These are phyloP conservation scores for Peronospora destructor DNA, from an alignment of 352 stramenopile species.

Conservation along the genomic window DNA sequence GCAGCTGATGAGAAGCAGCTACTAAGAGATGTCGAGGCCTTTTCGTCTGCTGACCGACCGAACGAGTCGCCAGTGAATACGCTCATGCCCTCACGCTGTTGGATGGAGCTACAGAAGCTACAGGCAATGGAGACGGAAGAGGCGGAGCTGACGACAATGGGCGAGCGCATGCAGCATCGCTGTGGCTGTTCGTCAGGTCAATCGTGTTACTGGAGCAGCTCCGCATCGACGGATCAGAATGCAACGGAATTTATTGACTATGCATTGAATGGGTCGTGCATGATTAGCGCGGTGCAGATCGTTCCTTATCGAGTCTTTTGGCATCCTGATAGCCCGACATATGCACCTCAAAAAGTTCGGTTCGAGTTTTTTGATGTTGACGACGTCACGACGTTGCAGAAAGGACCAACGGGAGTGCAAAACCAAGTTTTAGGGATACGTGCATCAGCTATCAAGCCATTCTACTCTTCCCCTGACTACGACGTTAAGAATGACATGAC, in stretches of 20 bases:
- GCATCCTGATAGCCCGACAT: constrained; percentile 66
- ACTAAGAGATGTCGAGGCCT: constrained; percentile 32
- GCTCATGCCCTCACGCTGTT: constrained; percentile 59
- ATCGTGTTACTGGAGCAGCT: constrained; percentile 85
- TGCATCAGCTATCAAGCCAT: constrained; percentile 28
- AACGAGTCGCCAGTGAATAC: constrained; percentile 59
- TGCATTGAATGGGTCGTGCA: constrained; percentile 39
- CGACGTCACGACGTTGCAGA: constrained; percentile 16
- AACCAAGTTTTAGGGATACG: constrained; percentile 7
- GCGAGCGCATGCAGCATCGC: constrained; percentile 50
- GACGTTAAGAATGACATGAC: constrained; percentile 66
- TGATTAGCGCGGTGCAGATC: constrained; percentile 58
- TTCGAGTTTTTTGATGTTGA: constrained; percentile 63
- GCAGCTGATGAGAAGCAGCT: constrained; percentile 34
- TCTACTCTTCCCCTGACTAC: constrained; percentile 52
- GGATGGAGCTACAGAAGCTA: constrained; percentile 45
- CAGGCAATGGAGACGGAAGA: constrained; percentile 31
- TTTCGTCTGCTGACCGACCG: constrained; percentile 47
- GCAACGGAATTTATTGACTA: constrained; percentile 76
- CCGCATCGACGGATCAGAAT: constrained; percentile 50
- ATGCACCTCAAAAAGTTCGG: constrained; percentile 54
- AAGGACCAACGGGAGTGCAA: constrained; percentile 4
- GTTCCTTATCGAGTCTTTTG: constrained; percentile 79
- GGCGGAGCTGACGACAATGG: constrained; percentile 39
- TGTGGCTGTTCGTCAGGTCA: constrained; percentile 68